Evolutionary conservation across 2,329 filamentous ascomycete species (phyloP), one percentile per base, ranked within the genome.

Genomic region (Xylaria sp.): DNA sequence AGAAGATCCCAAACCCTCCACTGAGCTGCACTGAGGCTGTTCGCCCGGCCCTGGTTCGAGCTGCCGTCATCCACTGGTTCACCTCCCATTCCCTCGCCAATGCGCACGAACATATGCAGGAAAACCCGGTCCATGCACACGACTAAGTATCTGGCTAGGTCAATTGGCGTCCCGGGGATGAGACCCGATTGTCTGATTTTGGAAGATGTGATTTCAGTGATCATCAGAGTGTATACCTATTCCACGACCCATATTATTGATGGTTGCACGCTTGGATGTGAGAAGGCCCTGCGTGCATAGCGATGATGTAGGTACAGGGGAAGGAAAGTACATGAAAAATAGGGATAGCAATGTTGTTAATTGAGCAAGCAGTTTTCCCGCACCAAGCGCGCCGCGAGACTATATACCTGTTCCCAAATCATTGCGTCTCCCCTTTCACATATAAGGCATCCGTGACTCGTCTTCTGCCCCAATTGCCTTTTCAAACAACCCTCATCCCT

Each of bases 41-140:
- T 68, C 59, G 63, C 66, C 63, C 63, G 66, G 51, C 49, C 44
- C 60, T 38, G 59, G 61, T 57, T 46, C 23, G 57, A 58, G 63
- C 36, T 57, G 60, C 61, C 57, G 63, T 63, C 49, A n/a, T 65
- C 69, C 69, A 68, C 51, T 68, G 54, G 62, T 60, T 62, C 56
- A 49, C 59, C 62, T 57, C 62, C 62, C 66, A 40, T 26, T 49
- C 46, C 46, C 56, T 64, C 59, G 66, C 66, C 48, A 67, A 57
- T 57, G 20, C 46, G 66, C 71, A 69, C 67, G 53, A 63, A 59
- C 49, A 62, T 57, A 64, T 67, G 66, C 66, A 63, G 46, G 38
- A 40, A 67, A 44, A 53, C 28, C 57, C 38, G 49, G 51, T 33
- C 66, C 56, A 61, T 66, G 62, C 60, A 54, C 56, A 38, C 6